Conservation (phyloP, 257 asterid species). For the Penstemon davidsonii region DNA sequence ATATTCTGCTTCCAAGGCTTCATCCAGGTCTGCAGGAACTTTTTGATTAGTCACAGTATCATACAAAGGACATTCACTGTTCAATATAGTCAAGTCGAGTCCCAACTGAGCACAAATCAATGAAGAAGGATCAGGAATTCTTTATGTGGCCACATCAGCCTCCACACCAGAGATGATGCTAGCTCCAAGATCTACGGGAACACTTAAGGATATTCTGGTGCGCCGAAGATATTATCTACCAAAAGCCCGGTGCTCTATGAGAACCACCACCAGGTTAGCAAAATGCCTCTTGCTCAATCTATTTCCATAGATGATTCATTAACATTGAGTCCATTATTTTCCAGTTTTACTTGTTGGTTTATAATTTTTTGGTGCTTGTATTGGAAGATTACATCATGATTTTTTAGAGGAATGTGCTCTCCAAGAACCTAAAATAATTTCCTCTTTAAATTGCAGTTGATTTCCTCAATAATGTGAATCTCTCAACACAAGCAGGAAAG, state of each 20-base stretch:
- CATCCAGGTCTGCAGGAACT: constrained; percentile 87
- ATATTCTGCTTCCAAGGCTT: constrained; percentile 86
- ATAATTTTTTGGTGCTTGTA: no score
- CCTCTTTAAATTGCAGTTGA: no score
- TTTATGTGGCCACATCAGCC: constrained; percentile 96
- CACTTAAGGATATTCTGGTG: constrained; percentile 56
- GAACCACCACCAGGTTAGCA: not conserved
- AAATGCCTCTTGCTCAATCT: not conserved
- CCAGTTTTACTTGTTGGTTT: no score
- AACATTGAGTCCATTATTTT: not conserved
- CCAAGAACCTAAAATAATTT: no score
- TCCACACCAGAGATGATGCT: constrained; percentile 97
- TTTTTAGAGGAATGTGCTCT: no score
- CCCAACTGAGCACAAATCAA: constrained; percentile 95
- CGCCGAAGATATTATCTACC: no score
- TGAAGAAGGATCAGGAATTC: constrained; percentile 98
- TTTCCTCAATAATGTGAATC: no score
- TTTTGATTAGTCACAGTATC: constrained; percentile 80
- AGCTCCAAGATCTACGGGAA: constrained; percentile 99
- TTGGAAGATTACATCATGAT: no score
- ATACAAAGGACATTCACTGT: constrained; percentile 96
- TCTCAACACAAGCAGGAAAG: no score
- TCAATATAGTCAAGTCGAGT: constrained; percentile 86
- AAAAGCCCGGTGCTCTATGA: no score
- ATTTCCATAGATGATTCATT: not conserved